Percentiles rank a stretch among this genome's conserved stretches.
Conservation (phyloP, 805 yeast genomes). For the Danielozyma ontarioensis region DNA sequence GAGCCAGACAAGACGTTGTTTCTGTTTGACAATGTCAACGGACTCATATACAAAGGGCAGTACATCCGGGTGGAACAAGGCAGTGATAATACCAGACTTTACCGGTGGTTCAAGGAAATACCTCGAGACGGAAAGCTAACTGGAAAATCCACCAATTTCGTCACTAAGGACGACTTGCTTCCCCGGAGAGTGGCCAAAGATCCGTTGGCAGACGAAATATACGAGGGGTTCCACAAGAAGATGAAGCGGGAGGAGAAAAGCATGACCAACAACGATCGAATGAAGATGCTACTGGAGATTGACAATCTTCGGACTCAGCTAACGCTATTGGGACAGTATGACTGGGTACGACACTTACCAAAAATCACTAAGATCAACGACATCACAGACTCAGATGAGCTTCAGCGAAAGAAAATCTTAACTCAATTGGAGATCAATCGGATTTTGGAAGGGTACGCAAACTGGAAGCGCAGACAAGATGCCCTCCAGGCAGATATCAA, state of each 20-base stretch:
- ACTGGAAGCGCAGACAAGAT: slow-evolving; percentile 32
- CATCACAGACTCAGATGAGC: slow-evolving; percentile 43
- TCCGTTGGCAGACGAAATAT: slow-evolving; percentile 44
- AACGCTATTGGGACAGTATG: slow-evolving; percentile 33
- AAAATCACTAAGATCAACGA: slow-evolving; percentile 48
- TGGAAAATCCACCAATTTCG: slow-evolving; percentile 5
- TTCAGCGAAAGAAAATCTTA: slow-evolving; percentile 43
- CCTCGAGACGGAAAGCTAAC: slow-evolving; percentile 4
- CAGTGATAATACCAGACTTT: slow-evolving; percentile 5
- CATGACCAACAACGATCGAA: slow-evolving; percentile 51
- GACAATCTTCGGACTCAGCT: slow-evolving; percentile 47
- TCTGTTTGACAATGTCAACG: slow-evolving; percentile 29
- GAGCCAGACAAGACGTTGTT: slow-evolving; percentile 18
- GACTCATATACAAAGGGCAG: slow-evolving; percentile 15
- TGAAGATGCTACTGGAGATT: slow-evolving; percentile 49
- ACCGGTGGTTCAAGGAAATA: slow-evolving; percentile 10
- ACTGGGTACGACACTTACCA: slow-evolving; percentile 45
- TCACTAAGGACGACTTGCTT: slow-evolving; percentile 3
- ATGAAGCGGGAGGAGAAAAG: slow-evolving; percentile 63
- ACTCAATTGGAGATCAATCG: slow-evolving; percentile 46
- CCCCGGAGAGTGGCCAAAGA: slow-evolving; percentile 21
- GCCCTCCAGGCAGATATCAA: slow-evolving; percentile 21
- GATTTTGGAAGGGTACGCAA: slow-evolving; percentile 30
- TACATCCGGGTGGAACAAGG: slow-evolving; percentile 11
- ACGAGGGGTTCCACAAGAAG: slow-evolving; percentile 45